A percentile compares a stretch with the other conserved stretches of the same genome.
Conservation (phyloP, 169 alveolate species). For the Eimeria brunetti region DNA sequence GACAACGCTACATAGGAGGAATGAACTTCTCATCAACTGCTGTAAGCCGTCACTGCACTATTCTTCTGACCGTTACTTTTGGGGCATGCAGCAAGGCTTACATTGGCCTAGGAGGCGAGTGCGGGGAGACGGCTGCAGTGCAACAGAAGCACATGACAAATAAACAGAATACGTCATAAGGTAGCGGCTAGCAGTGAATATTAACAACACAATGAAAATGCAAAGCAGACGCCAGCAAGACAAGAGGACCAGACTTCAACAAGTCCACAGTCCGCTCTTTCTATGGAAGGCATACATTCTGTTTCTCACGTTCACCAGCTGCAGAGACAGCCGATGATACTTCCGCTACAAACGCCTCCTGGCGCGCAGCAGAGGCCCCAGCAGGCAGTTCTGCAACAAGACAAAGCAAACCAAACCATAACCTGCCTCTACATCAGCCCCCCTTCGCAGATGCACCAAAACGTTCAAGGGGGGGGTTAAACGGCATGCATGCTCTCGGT, state of each 20-base stretch:
- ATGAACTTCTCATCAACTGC: not conserved
- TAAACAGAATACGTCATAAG: not conserved
- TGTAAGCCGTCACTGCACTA: not conserved
- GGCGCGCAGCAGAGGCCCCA: constrained; percentile 64
- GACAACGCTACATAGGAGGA: not conserved
- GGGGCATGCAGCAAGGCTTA: not conserved
- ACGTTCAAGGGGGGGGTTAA: not conserved
- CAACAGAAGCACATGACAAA: not conserved
- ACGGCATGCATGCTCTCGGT: not conserved
- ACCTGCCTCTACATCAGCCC: not conserved
- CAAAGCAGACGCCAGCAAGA: not conserved
- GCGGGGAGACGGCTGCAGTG: constrained; percentile 29
- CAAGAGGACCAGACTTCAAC: not conserved
- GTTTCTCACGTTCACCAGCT: not conserved
- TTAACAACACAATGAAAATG: not conserved
- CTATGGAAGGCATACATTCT: not conserved
- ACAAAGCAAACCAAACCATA: not conserved
- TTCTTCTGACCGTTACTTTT: not conserved
- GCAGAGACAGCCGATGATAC: constrained; percentile 12
- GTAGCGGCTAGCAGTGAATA: not conserved
- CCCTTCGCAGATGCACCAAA: not conserved
- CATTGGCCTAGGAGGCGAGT: constrained; percentile 26
- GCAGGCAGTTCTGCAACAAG: constrained; percentile 50
- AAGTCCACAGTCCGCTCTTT: not conserved
- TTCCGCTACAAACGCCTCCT: constrained; percentile 14